Evolutionary conservation across 257 asterid genomes (phyloP), one percentile per base, ranked within the genome.

Genomic region (Gardenia jasminoides): DNA sequence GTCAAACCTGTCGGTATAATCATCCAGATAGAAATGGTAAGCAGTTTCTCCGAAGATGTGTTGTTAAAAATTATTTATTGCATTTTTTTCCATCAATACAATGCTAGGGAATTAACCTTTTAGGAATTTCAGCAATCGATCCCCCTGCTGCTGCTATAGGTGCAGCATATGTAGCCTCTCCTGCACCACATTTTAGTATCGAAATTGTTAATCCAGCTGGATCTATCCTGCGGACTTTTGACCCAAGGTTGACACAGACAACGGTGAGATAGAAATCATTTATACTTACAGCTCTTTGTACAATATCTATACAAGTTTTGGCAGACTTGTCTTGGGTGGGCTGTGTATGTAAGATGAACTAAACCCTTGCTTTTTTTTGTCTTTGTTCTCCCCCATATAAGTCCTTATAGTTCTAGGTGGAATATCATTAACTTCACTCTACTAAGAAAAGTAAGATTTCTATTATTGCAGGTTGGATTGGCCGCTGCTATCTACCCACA

Each of bases 11-110:
- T 86, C 97, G 96, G 82, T 96, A 92, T 87, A 93, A 87, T 81
- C 99, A 96, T 86, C 98, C 99, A 28, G 99, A 93, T 54, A 87
- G 94, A 92, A 86, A 88, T 66, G 88, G 99, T 92, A 82, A 79
- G 83, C 67, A 70, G 79, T 75, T 65, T 70, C 33, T 48, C 73
- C 59, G 52, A 66, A n/a, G 28, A 17, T 76, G 71, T 72, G 71
- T 78, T 75, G 43, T 70, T 76, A 52, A 0, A 39, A 2, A 43
- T 48, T 69, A 3, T 69, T 43, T 2, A 10, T 20, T 41, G 64
- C 20, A 41, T 22, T 48, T 13, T 36, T 36, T 11, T 74, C 26
- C 36, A 6, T 74, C 47, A 36, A 56, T 50, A 52, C 12, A 48
- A 80, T 67, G 44, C 76, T 48, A 33, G n/a, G 46, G 59, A 10